phyloP scores from a whole-genome alignment of 2,329 filamentous ascomycete species.

The Exophiala dermatitidis region DNA sequence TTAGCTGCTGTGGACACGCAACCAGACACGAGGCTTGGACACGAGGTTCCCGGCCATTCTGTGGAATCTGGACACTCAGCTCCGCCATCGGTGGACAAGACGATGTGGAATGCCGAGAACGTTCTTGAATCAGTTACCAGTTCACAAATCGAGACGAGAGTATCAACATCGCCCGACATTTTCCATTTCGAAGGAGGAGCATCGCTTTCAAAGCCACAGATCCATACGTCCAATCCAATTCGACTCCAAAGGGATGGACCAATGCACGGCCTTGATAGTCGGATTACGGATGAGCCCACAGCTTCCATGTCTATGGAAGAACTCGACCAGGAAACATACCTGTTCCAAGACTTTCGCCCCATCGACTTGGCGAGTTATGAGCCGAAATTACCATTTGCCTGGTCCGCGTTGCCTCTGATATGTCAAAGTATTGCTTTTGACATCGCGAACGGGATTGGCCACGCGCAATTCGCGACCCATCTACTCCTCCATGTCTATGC shows the following conservation, averaged over 20 bases:
- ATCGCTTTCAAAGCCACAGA: constrained; percentile 14
- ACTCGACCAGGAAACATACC: constrained; percentile 15
- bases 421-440: constrained; percentile 26
- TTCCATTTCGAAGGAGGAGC: constrained; percentile 16
- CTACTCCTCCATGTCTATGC: constrained; percentile 40
- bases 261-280: not conserved
- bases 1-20: constrained; percentile 7
- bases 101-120: constrained; percentile 2
- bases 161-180: constrained; percentile 19
- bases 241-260: not conserved
- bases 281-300: not conserved
- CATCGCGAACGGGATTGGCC: constrained; percentile 36
- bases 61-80: no score
- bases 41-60: not conserved
- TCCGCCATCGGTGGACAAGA: not conserved
- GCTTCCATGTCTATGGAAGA: constrained; percentile 16
- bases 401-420: constrained; percentile 24
- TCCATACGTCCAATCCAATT: constrained; percentile 21
- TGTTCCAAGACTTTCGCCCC: constrained; percentile 25
- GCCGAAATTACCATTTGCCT: constrained; percentile 23
- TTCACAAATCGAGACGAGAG: constrained; percentile 10
- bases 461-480: constrained; percentile 43
- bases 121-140: constrained; percentile 1
- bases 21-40: constrained; percentile 15
- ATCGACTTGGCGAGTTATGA: constrained; percentile 25